These are phyloP conservation scores for Clonostachys sp. DNA, from an alignment of 2,329 filamentous ascomycete species.

Conservation along the genomic window DNA sequence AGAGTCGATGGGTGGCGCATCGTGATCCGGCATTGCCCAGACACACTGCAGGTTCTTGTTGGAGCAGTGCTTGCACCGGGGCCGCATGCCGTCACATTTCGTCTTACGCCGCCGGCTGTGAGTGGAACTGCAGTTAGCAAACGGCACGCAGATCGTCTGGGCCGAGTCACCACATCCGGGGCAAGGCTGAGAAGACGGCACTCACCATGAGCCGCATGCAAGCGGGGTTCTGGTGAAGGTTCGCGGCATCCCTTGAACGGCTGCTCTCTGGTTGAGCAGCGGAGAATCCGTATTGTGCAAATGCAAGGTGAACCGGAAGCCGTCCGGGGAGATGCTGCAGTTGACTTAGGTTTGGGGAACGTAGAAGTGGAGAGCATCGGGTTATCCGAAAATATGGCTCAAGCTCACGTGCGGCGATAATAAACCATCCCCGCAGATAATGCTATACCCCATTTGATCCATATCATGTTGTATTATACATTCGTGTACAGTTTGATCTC, in stretches of 20 bases:
- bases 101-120: slow-evolving; percentile 5
- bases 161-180: neutral
- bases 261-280: too few relatives aligned
- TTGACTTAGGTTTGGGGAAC: too few relatives aligned
- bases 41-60: neutral
- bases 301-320: too few relatives aligned
- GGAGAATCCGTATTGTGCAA: too few relatives aligned
- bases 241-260: neutral
- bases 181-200: neutral
- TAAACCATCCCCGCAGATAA: too few relatives aligned
- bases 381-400: too few relatives aligned
- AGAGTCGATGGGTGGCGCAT: neutral
- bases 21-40: neutral
- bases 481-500: too few relatives aligned
- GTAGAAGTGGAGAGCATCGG: too few relatives aligned
- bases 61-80: slow-evolving; percentile 2
- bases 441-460: too few relatives aligned
- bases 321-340: too few relatives aligned
- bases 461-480: too few relatives aligned
- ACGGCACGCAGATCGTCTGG: neutral
- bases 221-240: neutral
- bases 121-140: neutral
- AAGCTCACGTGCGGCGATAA: too few relatives aligned
- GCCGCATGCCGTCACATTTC: slow-evolving; percentile 4
- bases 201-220: neutral